Evolutionary conservation across 2,329 filamentous ascomycete genomes (phyloP).

Genomic region (Lanzia echinophila): DNA sequence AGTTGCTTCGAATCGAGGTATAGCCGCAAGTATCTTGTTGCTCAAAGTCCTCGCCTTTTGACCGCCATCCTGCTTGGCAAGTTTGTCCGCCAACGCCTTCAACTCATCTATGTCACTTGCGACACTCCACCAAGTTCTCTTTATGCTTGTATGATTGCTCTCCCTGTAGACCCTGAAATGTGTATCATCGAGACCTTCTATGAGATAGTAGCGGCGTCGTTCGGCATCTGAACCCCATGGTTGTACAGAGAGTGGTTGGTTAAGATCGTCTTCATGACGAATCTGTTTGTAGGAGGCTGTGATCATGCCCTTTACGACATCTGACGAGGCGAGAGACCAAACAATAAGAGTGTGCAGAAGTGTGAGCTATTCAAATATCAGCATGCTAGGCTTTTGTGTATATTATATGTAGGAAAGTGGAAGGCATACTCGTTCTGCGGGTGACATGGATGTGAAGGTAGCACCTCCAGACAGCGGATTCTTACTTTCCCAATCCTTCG

Average conservation of each 20-base stretch:
- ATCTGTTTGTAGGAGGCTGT: constrained; percentile 84
- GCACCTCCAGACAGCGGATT: constrained; percentile 77
- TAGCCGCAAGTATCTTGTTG: constrained; percentile 68
- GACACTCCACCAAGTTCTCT: constrained; percentile 84
- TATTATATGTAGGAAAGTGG: not conserved
- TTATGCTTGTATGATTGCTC: constrained; percentile 72
- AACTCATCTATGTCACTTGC: constrained; percentile 88
- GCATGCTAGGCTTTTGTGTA: not conserved
- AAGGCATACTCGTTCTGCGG: constrained; percentile 66
- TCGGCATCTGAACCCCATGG: constrained; percentile 86
- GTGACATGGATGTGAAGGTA: constrained; percentile 75
- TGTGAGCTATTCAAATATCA: constrained; percentile 5
- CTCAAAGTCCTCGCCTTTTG: constrained; percentile 74
- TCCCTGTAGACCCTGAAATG: constrained; percentile 91
- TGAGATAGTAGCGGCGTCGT: constrained; percentile 85
- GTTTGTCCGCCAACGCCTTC: constrained; percentile 64
- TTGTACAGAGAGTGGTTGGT: constrained; percentile 84
- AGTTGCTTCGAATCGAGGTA: constrained; percentile 86
- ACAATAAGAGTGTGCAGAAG: constrained; percentile 60
- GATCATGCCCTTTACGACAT: constrained; percentile 72
- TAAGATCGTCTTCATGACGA: constrained; percentile 69
- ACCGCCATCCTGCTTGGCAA: constrained; percentile 69
- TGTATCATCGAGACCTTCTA: constrained; percentile 92
- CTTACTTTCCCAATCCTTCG: constrained; percentile 70
- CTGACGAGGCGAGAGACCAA: constrained; percentile 86